Evolutionary conservation across 2,329 filamentous ascomycete species (phyloP).

Genomic region (Setomelanomma holmii): DNA sequence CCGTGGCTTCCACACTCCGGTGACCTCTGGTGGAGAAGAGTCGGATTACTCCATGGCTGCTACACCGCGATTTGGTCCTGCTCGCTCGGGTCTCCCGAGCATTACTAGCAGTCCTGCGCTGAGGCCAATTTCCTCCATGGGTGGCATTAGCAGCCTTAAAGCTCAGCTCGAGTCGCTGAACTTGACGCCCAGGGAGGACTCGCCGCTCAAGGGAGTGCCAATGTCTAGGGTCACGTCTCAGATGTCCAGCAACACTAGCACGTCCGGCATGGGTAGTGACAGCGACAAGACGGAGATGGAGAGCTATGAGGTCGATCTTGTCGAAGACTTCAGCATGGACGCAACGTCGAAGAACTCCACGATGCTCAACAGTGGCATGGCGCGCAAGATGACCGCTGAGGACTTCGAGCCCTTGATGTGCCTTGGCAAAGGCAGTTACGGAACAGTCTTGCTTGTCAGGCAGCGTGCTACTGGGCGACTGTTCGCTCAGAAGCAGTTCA

Average conservation of each 20-base stretch:
- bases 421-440: constrained; percentile 94
- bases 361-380: constrained; percentile 55
- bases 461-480: constrained; percentile 86
- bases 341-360: constrained; percentile 48
- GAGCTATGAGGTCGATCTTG: constrained; percentile 84
- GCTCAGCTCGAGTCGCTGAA: constrained; percentile 80
- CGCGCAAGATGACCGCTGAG: constrained; percentile 85
- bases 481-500: constrained; percentile 98
- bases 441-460: constrained; percentile 92
- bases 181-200: constrained; percentile 65
- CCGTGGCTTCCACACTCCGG: constrained; percentile 59
- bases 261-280: constrained; percentile 65
- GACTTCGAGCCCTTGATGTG: constrained; percentile 93
- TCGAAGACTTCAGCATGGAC: constrained; percentile 80
- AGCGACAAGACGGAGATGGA: constrained; percentile 76
- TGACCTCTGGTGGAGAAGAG: constrained; percentile 63
- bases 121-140: constrained; percentile 59
- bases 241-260: constrained; percentile 64
- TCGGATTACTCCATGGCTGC: constrained; percentile 56
- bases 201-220: constrained; percentile 56
- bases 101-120: constrained; percentile 61
- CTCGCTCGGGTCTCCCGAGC: constrained; percentile 54
- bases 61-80: constrained; percentile 52
- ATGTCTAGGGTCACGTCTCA: constrained; percentile 42
- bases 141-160: constrained; percentile 83